Conservation (phyloP, 2,329 filamentous ascomycete genomes). For the Hypoxylon sp. region DNA sequence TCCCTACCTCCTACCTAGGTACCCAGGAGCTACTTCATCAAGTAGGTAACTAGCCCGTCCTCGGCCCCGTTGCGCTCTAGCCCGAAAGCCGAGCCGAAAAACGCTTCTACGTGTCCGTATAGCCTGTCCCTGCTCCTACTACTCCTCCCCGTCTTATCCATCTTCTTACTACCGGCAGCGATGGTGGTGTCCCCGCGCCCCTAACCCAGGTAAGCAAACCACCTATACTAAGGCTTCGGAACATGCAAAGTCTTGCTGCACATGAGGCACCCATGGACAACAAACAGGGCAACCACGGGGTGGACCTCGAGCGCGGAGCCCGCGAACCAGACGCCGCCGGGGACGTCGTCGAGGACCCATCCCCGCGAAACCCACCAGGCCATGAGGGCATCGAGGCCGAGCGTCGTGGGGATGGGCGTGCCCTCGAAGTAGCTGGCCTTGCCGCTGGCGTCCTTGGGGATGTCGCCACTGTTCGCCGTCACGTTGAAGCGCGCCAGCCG, state of each 20-base stretch:
- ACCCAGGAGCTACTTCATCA: background rate
- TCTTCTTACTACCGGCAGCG: background rate
- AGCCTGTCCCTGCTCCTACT: background rate
- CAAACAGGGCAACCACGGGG: slow-evolving; percentile 83
- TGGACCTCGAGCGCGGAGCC: slow-evolving; percentile 86
- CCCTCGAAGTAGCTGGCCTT: slow-evolving; percentile 98
- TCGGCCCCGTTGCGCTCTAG: background rate
- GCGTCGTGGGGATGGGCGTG: slow-evolving; percentile 92
- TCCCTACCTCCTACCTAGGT: background rate
- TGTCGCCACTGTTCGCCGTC: slow-evolving; percentile 77
- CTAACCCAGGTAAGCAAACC: background rate
- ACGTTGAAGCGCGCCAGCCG: slow-evolving; percentile 98
- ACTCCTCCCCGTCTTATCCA: too few species aligned
- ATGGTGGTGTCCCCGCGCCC: background rate
- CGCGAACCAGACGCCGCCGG: slow-evolving; percentile 77
- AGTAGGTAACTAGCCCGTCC: background rate
- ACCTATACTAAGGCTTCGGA: slow-evolving; percentile 78
- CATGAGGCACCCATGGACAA: slow-evolving; percentile 94
- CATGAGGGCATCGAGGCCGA: slow-evolving; percentile 87
- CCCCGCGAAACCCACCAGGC: slow-evolving; percentile 88
- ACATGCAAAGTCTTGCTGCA: slow-evolving; percentile 95
- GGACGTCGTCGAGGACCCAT: slow-evolving; percentile 85
- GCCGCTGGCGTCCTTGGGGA: slow-evolving; percentile 92
- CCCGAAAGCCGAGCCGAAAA: background rate
- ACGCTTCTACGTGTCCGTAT: background rate